A percentile compares a stretch with the other conserved stretches of the same genome.
Conservation (phyloP, 306 rosid genomes). For the Coriaria nepalensis region DNA sequence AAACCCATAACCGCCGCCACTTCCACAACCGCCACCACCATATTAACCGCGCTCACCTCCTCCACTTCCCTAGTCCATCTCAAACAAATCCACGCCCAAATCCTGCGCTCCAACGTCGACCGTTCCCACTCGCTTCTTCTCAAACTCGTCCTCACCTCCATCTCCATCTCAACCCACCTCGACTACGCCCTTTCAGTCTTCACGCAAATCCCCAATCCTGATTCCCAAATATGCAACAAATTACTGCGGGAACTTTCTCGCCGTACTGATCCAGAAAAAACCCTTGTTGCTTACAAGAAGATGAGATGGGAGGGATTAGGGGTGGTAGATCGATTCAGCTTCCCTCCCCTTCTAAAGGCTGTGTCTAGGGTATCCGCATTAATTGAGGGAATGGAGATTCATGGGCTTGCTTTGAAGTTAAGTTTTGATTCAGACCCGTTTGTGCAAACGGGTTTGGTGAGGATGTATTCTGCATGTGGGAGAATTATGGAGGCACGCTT, state of each 20-base stretch:
- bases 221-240: constrained; percentile 42
- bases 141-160: constrained; percentile 33
- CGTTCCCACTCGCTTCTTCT: constrained; percentile 27
- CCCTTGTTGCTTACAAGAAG: constrained; percentile 42
- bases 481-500: constrained; percentile 50
- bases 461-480: constrained; percentile 53
- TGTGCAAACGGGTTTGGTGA: constrained; percentile 52
- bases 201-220: constrained; percentile 33
- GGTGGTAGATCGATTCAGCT: constrained; percentile 52
- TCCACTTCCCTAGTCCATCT: constrained; percentile 32
- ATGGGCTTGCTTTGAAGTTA: constrained; percentile 45
- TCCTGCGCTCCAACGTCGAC: constrained; percentile 34
- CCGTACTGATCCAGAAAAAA: constrained; percentile 24
- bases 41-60: constrained; percentile 31
- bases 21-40: no score
- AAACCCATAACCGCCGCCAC: no score
- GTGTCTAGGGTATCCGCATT: constrained; percentile 33
- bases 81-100: constrained; percentile 59
- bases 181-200: constrained; percentile 59
- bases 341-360: constrained; percentile 64
- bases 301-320: constrained; percentile 32
- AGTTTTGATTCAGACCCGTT: constrained; percentile 63
- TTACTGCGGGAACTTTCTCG: constrained; percentile 56
- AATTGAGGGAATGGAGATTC: constrained; percentile 55
- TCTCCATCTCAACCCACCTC: constrained; percentile 27